Percentiles rank a stretch among this genome's conserved stretches.
These are phyloP conservation scores for Penicillium sp. DNA, from an alignment of 2,329 filamentous ascomycete genomes.

Conservation along the genomic window DNA sequence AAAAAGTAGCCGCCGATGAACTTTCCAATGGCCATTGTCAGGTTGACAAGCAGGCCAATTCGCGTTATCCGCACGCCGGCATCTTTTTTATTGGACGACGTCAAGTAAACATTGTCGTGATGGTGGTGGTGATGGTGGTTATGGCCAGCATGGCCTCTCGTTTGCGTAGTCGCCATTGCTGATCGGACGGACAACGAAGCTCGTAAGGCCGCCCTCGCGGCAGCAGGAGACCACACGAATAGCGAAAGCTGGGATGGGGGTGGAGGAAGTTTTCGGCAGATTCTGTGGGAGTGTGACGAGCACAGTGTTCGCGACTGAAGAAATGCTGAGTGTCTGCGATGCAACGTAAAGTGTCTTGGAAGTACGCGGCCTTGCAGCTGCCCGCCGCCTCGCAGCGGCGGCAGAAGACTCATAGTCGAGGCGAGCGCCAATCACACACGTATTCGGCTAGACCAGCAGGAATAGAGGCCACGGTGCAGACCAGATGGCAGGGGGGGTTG, in stretches of 20 bases:
- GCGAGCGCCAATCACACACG: neutral
- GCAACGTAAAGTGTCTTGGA: neutral
- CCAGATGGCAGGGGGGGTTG: neutral
- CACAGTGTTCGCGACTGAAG: neutral
- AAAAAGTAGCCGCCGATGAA: conserved; percentile 89
- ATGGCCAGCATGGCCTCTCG: conserved; percentile 45
- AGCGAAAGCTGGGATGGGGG: neutral
- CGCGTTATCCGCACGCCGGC: conserved; percentile 91
- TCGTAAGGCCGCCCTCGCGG: conserved; percentile 16
- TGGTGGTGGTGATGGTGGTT: conserved; percentile 66
- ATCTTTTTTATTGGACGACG: conserved; percentile 79
- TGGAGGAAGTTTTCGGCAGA: neutral
- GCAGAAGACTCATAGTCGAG: conserved; percentile 13
- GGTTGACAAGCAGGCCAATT: conserved; percentile 81
- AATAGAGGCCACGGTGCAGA: neutral
- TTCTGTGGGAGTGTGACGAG: neutral
- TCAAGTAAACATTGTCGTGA: conserved; percentile 80
- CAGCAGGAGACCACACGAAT: conserved; percentile 15
- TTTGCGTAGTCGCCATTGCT: conserved; percentile 37
- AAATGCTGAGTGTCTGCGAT: neutral
- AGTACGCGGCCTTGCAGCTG: conserved; percentile 10
- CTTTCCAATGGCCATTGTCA: conserved; percentile 91
- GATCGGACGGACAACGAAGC: conserved; percentile 20
- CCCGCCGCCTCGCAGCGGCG: conserved; percentile 12
- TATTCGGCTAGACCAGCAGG: neutral